Evolutionary conservation across 345 rosid genomes (phyloP).

Genomic region (Sisymbrium altissimum): DNA sequence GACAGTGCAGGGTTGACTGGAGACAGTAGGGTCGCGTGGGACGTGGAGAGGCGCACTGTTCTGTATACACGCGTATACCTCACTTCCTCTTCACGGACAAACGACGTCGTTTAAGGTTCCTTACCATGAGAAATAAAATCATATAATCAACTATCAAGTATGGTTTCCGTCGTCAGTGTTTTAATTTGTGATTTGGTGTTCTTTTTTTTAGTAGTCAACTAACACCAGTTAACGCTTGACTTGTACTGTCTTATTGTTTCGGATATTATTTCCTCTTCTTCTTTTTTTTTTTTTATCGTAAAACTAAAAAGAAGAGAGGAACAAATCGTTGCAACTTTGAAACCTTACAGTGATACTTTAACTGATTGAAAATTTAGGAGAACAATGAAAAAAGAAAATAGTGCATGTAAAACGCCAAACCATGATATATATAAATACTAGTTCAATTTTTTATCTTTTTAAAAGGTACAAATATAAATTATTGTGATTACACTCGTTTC

Average conservation of each 20-base stretch:
- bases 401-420: neutral
- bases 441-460: neutral
- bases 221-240: neutral
- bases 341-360: neutral
- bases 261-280: neutral
- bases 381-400: neutral
- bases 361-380: neutral
- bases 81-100: neutral
- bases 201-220: neutral
- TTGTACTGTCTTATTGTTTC: neutral
- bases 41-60: constrained; percentile 8
- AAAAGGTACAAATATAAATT: neutral
- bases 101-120: neutral
- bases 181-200: neutral
- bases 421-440: neutral
- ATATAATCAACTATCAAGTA: neutral
- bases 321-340: neutral
- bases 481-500: constrained; percentile 13
- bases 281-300: no score
- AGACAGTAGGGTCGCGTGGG: constrained; percentile 28
- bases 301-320: neutral
- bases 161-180: neutral
- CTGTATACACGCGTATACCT: constrained; percentile 21
- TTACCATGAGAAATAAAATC: neutral
- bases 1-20: constrained; percentile 38